Conservation (phyloP, 2,329 filamentous ascomycete species). For the Phoma herbarum region DNA sequence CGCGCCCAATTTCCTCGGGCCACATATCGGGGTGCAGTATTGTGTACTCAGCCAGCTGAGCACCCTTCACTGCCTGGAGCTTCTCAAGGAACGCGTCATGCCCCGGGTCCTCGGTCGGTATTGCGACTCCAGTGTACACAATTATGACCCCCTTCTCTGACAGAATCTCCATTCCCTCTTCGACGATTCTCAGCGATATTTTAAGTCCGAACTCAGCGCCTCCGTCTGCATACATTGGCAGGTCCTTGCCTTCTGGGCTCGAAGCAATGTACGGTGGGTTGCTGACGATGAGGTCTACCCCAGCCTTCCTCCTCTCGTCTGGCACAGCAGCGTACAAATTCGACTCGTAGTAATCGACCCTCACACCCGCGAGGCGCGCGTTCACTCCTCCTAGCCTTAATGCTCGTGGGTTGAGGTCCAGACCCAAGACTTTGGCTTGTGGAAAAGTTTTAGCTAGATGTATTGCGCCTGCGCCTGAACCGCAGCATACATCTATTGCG, state of each 20-base stretch:
- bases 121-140: conserved; percentile 36
- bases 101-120: conserved; percentile 27
- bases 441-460: conserved; percentile 33
- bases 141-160: conserved; percentile 29
- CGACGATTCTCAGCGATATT: conserved; percentile 32
- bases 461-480: conserved; percentile 37
- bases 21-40: conserved; percentile 38
- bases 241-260: conserved; percentile 28
- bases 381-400: conserved; percentile 31
- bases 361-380: conserved; percentile 24
- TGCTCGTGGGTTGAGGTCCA: conserved; percentile 35
- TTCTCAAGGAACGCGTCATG: conserved; percentile 32
- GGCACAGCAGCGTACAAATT: conserved; percentile 32
- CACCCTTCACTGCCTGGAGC: conserved; percentile 24
- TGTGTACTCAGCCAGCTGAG: conserved; percentile 29
- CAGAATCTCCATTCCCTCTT: conserved; percentile 31
- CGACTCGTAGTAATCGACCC: conserved; percentile 30
- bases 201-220: conserved; percentile 35
- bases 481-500: conserved; percentile 37
- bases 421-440: conserved; percentile 27
- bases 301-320: conserved; percentile 10
- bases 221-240: conserved; percentile 38
- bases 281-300: conserved; percentile 36
- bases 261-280: conserved; percentile 41
- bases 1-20: conserved; percentile 36